Evolutionary conservation across 1,284 basidiomycete species (phyloP).

Genomic region (Entoloma clypeatum): DNA sequence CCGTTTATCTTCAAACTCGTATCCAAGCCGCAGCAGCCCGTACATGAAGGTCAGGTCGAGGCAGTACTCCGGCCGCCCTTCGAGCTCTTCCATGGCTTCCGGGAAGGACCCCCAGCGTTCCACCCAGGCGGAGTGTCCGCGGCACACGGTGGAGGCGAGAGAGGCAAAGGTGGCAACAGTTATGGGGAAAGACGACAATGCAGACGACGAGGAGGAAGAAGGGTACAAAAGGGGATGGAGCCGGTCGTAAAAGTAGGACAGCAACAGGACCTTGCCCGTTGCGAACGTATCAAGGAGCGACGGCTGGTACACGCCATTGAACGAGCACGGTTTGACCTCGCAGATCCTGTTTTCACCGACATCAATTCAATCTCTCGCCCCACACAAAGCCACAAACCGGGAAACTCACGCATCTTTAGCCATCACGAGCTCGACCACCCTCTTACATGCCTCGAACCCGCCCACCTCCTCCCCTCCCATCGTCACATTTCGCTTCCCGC

Average conservation of each 20-base stretch:
- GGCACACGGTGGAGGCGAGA: conserved; percentile 71
- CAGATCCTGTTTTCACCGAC: conserved; percentile 62
- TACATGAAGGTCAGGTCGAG: conserved; percentile 97
- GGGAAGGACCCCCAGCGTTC: conserved; percentile 49
- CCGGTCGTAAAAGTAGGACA: conserved; percentile 98
- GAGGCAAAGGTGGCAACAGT: conserved; percentile 61
- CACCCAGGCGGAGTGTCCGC: conserved; percentile 61
- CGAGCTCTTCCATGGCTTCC: conserved; percentile 70
- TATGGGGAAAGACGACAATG: conserved; percentile 29
- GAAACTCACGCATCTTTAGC: conserved; percentile 86
- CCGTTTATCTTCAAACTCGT: conserved; percentile 72
- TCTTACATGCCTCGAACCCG: conserved; percentile 82
- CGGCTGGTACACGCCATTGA: conserved; percentile 97
- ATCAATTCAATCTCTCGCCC: conserved; percentile 8
- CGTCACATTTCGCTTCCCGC: conserved; percentile 57
- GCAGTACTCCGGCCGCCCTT: conserved; percentile 89
- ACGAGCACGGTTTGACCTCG: conserved; percentile 89
- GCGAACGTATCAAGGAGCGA: conserved; percentile 89
- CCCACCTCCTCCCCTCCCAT: conserved; percentile 82
- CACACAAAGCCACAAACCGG: conserved; percentile 2
- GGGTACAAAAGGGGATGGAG: conserved; percentile 71
- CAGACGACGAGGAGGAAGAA: conserved; percentile 17
- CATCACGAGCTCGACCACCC: conserved; percentile 87
- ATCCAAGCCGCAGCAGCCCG: conserved; percentile 76
- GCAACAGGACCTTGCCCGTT: conserved; percentile 72